Percentiles rank a stretch among this genome's conserved stretches.
phyloP scores from a whole-genome alignment of 352 stramenopile genomes.

The Pythium pectinolyticum region DNA sequence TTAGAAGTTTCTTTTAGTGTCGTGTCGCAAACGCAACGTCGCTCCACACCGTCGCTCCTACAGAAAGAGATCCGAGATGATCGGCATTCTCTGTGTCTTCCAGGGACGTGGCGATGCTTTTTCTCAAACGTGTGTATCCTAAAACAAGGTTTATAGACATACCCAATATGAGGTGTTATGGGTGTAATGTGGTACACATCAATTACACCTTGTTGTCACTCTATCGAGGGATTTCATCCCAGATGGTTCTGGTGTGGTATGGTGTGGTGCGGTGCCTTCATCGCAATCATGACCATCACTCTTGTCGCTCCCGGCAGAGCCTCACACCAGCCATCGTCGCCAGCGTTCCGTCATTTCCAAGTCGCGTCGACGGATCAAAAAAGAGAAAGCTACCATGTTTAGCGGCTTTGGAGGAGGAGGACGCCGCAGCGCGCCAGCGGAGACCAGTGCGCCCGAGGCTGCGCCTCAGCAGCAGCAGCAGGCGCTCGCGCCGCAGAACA shows the following conservation, averaged over 20 bases:
- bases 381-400: constrained; percentile 53
- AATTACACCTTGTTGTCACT: constrained; percentile 5
- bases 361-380: not conserved
- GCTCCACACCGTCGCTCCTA: constrained; percentile 90
- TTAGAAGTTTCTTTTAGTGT: too few species aligned
- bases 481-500: constrained; percentile 33
- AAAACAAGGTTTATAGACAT: constrained; percentile 59
- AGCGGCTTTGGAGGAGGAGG: constrained; percentile 55
- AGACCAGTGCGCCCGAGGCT: constrained; percentile 17
- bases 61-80: too few species aligned
- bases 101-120: too few species aligned
- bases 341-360: constrained; percentile 6
- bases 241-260: too few species aligned
- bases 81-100: constrained; percentile 1
- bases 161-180: not conserved
- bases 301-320: not conserved
- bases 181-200: constrained; percentile 1
- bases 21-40: constrained; percentile 63
- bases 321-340: constrained; percentile 15
- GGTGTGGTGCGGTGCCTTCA: not conserved
- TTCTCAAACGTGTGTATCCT: constrained; percentile 87
- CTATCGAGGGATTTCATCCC: not conserved
- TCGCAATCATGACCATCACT: constrained; percentile 27
- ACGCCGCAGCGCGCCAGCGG: constrained; percentile 30
- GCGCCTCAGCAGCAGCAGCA: constrained; percentile 29